Evolutionary conservation across 257 asterid species (phyloP).

Genomic region (Plectranthus barbatus): DNA sequence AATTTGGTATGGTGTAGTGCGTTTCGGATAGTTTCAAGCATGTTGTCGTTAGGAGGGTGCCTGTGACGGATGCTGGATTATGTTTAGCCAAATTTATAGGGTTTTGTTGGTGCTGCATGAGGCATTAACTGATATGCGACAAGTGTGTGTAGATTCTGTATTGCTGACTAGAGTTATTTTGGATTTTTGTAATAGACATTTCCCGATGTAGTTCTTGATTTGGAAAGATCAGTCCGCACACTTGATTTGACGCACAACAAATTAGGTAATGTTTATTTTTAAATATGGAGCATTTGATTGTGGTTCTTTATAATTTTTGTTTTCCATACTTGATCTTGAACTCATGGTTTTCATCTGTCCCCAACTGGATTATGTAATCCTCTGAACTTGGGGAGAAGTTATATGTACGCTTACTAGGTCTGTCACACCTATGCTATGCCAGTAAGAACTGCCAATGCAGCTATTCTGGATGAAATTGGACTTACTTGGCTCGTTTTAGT

Average conservation of each 20-base stretch:
- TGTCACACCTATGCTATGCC: background rate
- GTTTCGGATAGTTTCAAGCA: background rate
- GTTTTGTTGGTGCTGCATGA: constrained; percentile 5
- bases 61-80: background rate
- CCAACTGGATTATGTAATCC: background rate
- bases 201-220: constrained; percentile 79
- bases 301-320: background rate
- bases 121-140: background rate
- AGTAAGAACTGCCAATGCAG: background rate
- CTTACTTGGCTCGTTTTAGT: background rate
- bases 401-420: background rate
- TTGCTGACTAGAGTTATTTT: constrained; percentile 10
- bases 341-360: background rate
- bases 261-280: constrained; percentile 39
- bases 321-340: background rate
- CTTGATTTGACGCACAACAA: constrained; percentile 83
- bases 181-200: constrained; percentile 41
- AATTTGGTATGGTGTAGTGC: background rate
- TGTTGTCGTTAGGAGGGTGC: background rate
- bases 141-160: background rate
- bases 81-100: background rate
- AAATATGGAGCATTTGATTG: constrained; percentile 5
- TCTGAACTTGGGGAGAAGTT: background rate
- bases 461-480: background rate
- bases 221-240: constrained; percentile 80